These are phyloP conservation scores for Trichoderma citrinoviride DNA, from an alignment of 2,329 filamentous ascomycete species.

Conservation along the genomic window DNA sequence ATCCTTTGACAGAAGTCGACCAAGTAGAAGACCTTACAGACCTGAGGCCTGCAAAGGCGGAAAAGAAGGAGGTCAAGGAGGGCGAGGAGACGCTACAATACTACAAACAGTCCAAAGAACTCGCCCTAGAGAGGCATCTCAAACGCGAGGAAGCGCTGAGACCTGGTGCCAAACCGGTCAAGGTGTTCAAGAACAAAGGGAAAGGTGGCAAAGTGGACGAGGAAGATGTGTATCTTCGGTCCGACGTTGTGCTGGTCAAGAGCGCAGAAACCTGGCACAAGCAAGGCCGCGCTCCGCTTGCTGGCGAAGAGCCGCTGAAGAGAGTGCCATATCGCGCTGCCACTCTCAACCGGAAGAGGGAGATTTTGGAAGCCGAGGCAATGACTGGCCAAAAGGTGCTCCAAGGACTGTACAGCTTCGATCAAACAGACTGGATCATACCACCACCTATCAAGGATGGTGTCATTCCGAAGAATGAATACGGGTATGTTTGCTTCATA, in stretches of 20 bases:
- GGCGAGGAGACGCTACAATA: constrained; percentile 81
- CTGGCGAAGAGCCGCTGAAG: constrained; percentile 75
- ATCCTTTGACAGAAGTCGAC: constrained; percentile 67
- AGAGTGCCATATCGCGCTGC: constrained; percentile 87
- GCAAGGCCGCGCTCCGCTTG: constrained; percentile 74
- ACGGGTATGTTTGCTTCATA: constrained; percentile 51
- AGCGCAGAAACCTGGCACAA: constrained; percentile 98
- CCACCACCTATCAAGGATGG: constrained; percentile 82
- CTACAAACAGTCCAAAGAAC: constrained; percentile 83
- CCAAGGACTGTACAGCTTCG: constrained; percentile 78
- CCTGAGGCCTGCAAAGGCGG: constrained; percentile 67
- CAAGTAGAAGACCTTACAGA: constrained; percentile 76
- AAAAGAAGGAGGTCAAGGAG: constrained; percentile 70
- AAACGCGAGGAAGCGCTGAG: constrained; percentile 87
- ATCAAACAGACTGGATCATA: constrained; percentile 95
- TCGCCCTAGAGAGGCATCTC: constrained; percentile 79
- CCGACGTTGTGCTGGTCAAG: constrained; percentile 80
- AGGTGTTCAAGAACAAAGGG: constrained; percentile 68
- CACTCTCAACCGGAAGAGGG: constrained; percentile 79
- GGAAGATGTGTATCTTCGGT: constrained; percentile 76
- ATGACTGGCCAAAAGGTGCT: constrained; percentile 77
- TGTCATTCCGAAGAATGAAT: constrained; percentile 87
- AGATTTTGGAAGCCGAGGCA: constrained; percentile 81
- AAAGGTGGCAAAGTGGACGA: constrained; percentile 72
- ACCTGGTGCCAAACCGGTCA: constrained; percentile 65